Evolutionary conservation across 768 basidiomycete genomes (phyloP).

Genomic region (Leucosporidium creatinivorum): DNA sequence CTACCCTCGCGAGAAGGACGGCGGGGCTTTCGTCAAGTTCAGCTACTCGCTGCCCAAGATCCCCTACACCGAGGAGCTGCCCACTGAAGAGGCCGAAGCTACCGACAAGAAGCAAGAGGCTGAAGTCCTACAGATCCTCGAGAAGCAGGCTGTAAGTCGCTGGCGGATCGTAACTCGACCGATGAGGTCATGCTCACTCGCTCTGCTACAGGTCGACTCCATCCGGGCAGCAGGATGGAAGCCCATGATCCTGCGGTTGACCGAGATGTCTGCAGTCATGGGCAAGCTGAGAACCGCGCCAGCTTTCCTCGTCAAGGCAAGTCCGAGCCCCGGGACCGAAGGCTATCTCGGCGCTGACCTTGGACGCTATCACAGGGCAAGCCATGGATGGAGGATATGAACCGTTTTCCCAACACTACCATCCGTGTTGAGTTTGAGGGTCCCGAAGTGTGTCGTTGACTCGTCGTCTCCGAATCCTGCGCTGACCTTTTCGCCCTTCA

Average conservation of each 20-base stretch:
- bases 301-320: constrained; percentile 50
- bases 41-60: constrained; percentile 46
- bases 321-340: background rate
- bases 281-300: constrained; percentile 46
- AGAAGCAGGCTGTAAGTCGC: constrained; percentile 4
- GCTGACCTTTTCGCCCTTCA: background rate
- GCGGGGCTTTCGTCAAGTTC: constrained; percentile 76
- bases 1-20: constrained; percentile 61
- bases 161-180: no score
- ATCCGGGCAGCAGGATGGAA: constrained; percentile 41
- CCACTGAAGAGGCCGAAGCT: background rate
- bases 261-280: constrained; percentile 37
- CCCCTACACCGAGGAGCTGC: background rate
- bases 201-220: no score
- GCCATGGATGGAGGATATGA: constrained; percentile 87
- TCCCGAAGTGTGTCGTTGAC: constrained; percentile 65
- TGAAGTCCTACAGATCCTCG: background rate
- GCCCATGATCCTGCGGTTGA: constrained; percentile 42
- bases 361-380: constrained; percentile 46
- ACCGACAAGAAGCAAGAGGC: constrained; percentile 40
- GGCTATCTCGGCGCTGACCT: constrained; percentile 50
- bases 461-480: background rate
- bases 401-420: constrained; percentile 64
- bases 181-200: no score
- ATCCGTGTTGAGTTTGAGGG: constrained; percentile 81